Conservation (phyloP, 371 early-diverging fungal genomes). For the Fennellomyces sp. region DNA sequence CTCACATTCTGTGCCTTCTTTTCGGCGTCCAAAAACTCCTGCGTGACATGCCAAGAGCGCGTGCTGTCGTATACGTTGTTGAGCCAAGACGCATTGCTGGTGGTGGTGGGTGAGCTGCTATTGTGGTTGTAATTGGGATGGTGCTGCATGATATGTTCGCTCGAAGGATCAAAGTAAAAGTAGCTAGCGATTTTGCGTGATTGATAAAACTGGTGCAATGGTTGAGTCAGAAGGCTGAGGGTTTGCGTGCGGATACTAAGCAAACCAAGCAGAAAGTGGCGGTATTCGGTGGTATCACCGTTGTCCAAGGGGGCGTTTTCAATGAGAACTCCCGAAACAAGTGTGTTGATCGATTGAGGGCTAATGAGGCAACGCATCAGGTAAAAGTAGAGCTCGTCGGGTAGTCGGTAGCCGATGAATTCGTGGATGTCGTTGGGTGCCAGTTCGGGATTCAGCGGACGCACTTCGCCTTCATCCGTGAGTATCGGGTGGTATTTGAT, state of each 20-base stretch:
- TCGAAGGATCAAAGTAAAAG: slow-evolving; percentile 67
- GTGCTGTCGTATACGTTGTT: slow-evolving; percentile 54
- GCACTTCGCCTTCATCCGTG: slow-evolving; percentile 69
- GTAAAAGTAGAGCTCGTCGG: slow-evolving; percentile 76
- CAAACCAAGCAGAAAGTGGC: slow-evolving; percentile 61
- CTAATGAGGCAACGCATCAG: slow-evolving; percentile 73
- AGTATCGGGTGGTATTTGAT: slow-evolving; percentile 77
- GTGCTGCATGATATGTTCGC: slow-evolving; percentile 54
- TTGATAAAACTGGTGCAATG: slow-evolving; percentile 67
- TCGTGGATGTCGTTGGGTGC: slow-evolving; percentile 84
- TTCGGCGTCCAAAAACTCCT: slow-evolving; percentile 34
- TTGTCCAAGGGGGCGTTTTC: slow-evolving; percentile 81
- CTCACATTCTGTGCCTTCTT: slow-evolving; percentile 36
- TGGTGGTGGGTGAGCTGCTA: slow-evolving; percentile 7
- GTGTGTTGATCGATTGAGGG: slow-evolving; percentile 67
- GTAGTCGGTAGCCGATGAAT: slow-evolving; percentile 81
- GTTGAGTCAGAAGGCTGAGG: slow-evolving; percentile 60
- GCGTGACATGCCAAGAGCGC: slow-evolving; percentile 46
- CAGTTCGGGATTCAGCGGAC: slow-evolving; percentile 67
- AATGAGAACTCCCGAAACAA: slow-evolving; percentile 69
- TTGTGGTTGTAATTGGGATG: slow-evolving; percentile 21
- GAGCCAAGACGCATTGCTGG: slow-evolving; percentile 40
- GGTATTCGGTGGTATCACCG: slow-evolving; percentile 82
- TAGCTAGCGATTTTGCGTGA: slow-evolving; percentile 68
- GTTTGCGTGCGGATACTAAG: slow-evolving; percentile 65